These are phyloP conservation scores for Rutstroemia sydowiana DNA, from an alignment of 2,329 filamentous ascomycete genomes.

Conservation along the genomic window DNA sequence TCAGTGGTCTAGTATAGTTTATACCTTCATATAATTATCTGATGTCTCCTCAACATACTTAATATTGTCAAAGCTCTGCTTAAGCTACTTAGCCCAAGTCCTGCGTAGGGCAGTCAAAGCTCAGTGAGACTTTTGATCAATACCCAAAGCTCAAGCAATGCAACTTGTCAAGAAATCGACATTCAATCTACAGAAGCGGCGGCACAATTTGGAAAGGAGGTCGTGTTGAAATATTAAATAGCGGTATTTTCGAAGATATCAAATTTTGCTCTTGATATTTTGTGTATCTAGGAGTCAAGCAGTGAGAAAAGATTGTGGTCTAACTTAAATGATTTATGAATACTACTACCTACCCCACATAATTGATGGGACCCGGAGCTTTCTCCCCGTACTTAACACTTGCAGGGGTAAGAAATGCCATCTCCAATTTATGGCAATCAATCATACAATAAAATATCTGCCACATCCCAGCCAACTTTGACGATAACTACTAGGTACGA, in stretches of 20 bases:
- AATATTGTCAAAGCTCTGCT: not conserved
- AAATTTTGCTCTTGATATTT: not conserved
- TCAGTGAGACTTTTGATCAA: not conserved
- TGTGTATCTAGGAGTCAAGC: not conserved
- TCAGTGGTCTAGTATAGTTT: too few relatives aligned
- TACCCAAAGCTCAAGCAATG: not conserved
- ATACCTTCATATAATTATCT: too few relatives aligned
- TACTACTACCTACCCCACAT: too few relatives aligned
- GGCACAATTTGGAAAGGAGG: not conserved
- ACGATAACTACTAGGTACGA: too few relatives aligned
- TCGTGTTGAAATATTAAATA: not conserved
- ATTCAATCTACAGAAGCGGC: not conserved
- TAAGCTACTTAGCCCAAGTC: not conserved
- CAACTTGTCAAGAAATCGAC: too few relatives aligned
- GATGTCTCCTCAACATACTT: too few relatives aligned
- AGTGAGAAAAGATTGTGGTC: too few relatives aligned
- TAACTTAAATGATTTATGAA: too few relatives aligned
- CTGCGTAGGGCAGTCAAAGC: not conserved
- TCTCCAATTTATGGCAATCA: too few relatives aligned
- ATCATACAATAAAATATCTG: too few relatives aligned
- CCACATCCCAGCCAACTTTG: too few relatives aligned
- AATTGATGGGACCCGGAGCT: not conserved
- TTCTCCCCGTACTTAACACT: not conserved
- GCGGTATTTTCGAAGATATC: not conserved
- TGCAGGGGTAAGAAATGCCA: too few relatives aligned